A percentile compares a stretch with the other conserved stretches of the same genome.
phyloP scores from a whole-genome alignment of 1,139 yeast genomes.

The Debaryomycetaceae sp. region DNA sequence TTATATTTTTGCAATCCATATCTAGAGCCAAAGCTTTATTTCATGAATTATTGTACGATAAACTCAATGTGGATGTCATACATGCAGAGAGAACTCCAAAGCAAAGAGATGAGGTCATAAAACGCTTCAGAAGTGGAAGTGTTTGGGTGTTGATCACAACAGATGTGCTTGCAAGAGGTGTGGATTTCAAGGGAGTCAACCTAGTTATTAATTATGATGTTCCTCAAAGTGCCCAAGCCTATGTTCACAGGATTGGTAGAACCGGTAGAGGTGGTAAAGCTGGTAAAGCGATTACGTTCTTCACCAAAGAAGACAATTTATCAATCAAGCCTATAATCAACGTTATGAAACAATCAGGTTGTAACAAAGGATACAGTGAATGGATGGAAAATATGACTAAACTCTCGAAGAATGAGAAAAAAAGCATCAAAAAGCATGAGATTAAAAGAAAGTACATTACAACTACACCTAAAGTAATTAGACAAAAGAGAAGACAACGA shows the following conservation, averaged over 20 bases:
- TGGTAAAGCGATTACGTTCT: slow-evolving; percentile 88
- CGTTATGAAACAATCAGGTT: slow-evolving; percentile 93
- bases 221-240: slow-evolving; percentile 90
- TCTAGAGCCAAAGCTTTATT: slow-evolving; percentile 92
- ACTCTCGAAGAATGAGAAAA: slow-evolving; percentile 64
- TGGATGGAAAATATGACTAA: slow-evolving; percentile 86
- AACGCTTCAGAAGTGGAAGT: slow-evolving; percentile 82
- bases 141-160: slow-evolving; percentile 97
- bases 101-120: slow-evolving; percentile 84
- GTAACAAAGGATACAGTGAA: slow-evolving; percentile 57
- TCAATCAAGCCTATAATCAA: slow-evolving; percentile 82
- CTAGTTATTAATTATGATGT: slow-evolving; percentile 95
- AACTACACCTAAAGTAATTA: slow-evolving; percentile 76
- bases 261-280: slow-evolving; percentile 92
- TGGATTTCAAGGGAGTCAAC: slow-evolving; percentile 94
- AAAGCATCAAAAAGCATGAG: slow-evolving; percentile 57
- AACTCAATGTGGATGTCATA: slow-evolving; percentile 88
- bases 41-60: slow-evolving; percentile 88
- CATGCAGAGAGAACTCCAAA: slow-evolving; percentile 92
- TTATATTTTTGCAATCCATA: slow-evolving; percentile 88
- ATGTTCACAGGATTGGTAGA: slow-evolving; percentile 97
- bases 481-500: slow-evolving; percentile 60
- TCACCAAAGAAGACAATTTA: slow-evolving; percentile 81
- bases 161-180: slow-evolving; percentile 94
- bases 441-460: slow-evolving; percentile 72